A percentile compares a stretch with the other conserved stretches of the same genome.
Conservation (phyloP, 2,329 filamentous ascomycete species). For the Neurospora sp. region DNA sequence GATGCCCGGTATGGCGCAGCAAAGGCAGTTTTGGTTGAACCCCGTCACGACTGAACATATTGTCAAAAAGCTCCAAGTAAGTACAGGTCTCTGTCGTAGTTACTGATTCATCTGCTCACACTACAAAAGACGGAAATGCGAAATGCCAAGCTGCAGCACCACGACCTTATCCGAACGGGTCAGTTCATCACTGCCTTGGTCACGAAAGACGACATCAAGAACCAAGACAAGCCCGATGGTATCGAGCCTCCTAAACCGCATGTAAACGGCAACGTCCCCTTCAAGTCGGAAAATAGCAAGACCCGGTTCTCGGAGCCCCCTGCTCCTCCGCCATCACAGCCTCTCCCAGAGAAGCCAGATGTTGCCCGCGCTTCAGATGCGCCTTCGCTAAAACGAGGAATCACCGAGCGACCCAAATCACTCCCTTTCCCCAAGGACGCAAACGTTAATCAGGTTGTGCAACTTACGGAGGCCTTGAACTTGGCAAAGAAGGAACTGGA, state of each 20-base stretch:
- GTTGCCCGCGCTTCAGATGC: slow-evolving; percentile 37
- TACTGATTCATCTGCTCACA: slow-evolving; percentile 10
- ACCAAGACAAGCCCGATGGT: slow-evolving; percentile 40
- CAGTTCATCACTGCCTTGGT: slow-evolving; percentile 72
- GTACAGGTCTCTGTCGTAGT: slow-evolving; percentile 22
- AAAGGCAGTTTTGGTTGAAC: slow-evolving; percentile 75
- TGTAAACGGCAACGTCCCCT: slow-evolving; percentile 43
- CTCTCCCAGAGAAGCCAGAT: slow-evolving; percentile 87
- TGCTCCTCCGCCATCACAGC: slow-evolving; percentile 85
- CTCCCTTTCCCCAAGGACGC: slow-evolving; percentile 40
- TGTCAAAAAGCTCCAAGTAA: slow-evolving; percentile 74
- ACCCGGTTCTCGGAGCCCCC: slow-evolving; percentile 86
- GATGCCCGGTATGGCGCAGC: slow-evolving; percentile 54
- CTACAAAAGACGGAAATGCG: slow-evolving; percentile 70
- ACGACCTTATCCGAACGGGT: slow-evolving; percentile 73
- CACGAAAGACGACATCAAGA: slow-evolving; percentile 57
- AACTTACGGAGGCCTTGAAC: slow-evolving; percentile 75
- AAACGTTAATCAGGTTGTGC: slow-evolving; percentile 61
- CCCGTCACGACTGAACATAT: slow-evolving; percentile 92
- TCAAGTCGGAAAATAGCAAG: slow-evolving; percentile 60
- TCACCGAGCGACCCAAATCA: slow-evolving; percentile 64
- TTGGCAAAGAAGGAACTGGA: slow-evolving; percentile 81
- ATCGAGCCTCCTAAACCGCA: slow-evolving; percentile 37
- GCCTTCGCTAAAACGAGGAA: slow-evolving; percentile 61
- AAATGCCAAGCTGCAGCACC: slow-evolving; percentile 74